Percentiles rank a stretch among this genome's conserved stretches.
These are phyloP conservation scores for Endocladia muricata DNA, from an alignment of 31 red algal genomes.

Conservation along the genomic window DNA sequence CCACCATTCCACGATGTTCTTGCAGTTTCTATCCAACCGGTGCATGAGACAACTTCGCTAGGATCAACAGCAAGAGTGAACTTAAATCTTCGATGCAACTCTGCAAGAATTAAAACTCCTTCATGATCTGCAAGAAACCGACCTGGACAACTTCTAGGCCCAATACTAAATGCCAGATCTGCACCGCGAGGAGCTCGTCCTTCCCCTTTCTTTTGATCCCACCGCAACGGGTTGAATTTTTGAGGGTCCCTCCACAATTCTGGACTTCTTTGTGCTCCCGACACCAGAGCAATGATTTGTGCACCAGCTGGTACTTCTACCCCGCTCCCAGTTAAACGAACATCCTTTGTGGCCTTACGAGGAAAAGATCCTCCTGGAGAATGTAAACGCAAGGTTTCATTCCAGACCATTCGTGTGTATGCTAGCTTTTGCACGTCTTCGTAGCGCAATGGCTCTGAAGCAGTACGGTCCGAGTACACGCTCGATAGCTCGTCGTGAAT, in stretches of 20 bases:
- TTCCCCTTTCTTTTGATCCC: not conserved
- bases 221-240: constrained; percentile 24
- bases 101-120: constrained; percentile 5
- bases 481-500: not conserved
- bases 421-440: constrained; percentile 9
- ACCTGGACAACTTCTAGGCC: constrained; percentile 21
- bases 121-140: constrained; percentile 34
- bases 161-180: constrained; percentile 27
- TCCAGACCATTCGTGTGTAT: constrained; percentile 14
- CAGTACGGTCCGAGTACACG: not conserved
- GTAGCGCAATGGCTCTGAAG: not conserved
- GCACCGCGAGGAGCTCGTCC: constrained; percentile 2
- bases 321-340: constrained; percentile 2
- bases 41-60: not conserved
- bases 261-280: not conserved
- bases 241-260: not conserved
- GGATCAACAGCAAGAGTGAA: constrained; percentile 1
- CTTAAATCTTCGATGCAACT: constrained; percentile 12
- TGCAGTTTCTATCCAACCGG: constrained; percentile 6
- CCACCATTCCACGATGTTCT: no score
- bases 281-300: not conserved
- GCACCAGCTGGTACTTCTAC: constrained; percentile 5
- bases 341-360: constrained; percentile 4
- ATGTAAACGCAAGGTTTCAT: constrained; percentile 11
- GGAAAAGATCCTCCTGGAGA: not conserved